A percentile compares a stretch with the other conserved stretches of the same genome.
phyloP scores from a whole-genome alignment of 352 stramenopile species.

The Pythium rhizo-oryzae region DNA sequence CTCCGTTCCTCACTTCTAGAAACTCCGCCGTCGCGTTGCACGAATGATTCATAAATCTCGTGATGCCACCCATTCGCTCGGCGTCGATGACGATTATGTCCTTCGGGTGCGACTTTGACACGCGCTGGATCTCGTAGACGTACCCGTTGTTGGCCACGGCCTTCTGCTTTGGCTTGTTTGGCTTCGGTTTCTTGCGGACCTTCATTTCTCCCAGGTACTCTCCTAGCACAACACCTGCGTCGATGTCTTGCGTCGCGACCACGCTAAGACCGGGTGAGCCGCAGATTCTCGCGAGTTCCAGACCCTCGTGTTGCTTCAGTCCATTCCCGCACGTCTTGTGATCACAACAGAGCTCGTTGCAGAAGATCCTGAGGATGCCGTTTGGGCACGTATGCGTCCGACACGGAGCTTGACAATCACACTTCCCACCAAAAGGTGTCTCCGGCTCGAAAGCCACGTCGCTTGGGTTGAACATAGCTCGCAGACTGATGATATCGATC shows the following conservation, averaged over 20 bases:
- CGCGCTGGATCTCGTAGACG: neutral
- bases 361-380: neutral
- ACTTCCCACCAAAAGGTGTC: neutral
- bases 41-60: conserved; percentile 14
- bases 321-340: neutral
- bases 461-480: neutral
- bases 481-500: neutral
- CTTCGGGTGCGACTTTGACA: neutral
- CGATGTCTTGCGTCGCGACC: neutral
- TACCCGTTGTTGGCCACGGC: no score
- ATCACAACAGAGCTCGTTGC: neutral
- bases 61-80: neutral
- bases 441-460: neutral
- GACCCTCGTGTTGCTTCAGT: neutral
- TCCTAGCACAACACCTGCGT: neutral
- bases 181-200: neutral
- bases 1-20: neutral
- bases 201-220: conserved; percentile 1
- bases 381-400: neutral
- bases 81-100: neutral
- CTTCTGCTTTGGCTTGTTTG: neutral
- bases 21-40: neutral
- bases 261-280: neutral
- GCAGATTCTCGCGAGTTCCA: neutral
- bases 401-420: neutral